phyloP scores from a whole-genome alignment of 2,329 filamentous ascomycete genomes.

The Fusarium oxysporum region DNA sequence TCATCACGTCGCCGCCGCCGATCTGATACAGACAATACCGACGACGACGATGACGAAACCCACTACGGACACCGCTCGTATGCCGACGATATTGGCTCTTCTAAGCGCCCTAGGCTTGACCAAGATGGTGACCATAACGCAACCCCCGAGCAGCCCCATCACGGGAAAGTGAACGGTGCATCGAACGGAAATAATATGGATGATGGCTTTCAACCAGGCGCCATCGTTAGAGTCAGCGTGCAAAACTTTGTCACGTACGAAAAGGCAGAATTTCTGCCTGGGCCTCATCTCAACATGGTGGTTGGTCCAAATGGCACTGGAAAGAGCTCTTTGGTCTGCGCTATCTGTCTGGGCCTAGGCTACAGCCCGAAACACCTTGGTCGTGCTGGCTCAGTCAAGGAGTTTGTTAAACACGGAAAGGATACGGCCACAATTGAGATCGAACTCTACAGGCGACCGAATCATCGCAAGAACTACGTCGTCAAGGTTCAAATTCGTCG shows the following conservation, averaged over 20 bases:
- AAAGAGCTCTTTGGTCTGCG: constrained; percentile 97
- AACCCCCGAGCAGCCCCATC: constrained; percentile 14
- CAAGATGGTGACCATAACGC: constrained; percentile 36
- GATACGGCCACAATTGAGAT: constrained; percentile 86
- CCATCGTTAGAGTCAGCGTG: constrained; percentile 88
- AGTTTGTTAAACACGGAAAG: constrained; percentile 93
- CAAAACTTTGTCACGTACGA: constrained; percentile 96
- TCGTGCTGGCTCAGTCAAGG: constrained; percentile 83
- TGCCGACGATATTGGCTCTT: constrained; percentile 40
- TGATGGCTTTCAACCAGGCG: constrained; percentile 73
- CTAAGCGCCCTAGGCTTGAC: constrained; percentile 54
- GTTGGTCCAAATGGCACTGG: constrained; percentile 99
- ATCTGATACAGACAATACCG: constrained; percentile 55
- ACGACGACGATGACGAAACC: constrained; percentile 47
- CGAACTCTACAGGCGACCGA: constrained; percentile 77
- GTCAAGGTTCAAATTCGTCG: constrained; percentile 81
- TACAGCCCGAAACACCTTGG: constrained; percentile 86
- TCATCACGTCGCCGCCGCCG: constrained; percentile 58
- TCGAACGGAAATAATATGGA: constrained; percentile 39
- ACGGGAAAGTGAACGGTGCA: constrained; percentile 24
- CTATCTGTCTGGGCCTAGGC: constrained; percentile 92
- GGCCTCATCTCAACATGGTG: constrained; percentile 96
- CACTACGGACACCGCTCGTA: constrained; percentile 40
- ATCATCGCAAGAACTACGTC: constrained; percentile 73
- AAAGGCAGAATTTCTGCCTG: constrained; percentile 88